Base-by-base conservation (phyloP, 1,284 basidiomycete genomes). In the Melampsora occidentalis region DNA sequence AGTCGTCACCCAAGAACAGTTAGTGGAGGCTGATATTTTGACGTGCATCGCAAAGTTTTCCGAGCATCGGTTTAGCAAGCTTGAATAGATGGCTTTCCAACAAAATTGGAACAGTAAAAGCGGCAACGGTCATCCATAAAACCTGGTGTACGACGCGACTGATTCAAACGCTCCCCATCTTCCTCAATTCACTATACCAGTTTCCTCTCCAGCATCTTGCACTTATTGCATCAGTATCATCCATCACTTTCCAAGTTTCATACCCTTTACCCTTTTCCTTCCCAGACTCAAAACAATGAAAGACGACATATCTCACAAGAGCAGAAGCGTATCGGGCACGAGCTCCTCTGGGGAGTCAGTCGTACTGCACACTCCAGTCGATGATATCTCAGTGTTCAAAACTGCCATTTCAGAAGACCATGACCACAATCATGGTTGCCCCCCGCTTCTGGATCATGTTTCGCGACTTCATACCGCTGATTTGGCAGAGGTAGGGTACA, bases 271-370 rank as follows among this genome's bases (percentile, higher is more conserved):
- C 20, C 53, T 28, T 25, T 20, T 20, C 5, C 25, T 22, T 20
- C n/a, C 6, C 14, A 57, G 25, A 20, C 53, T 42, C 42, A 10
- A 57, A 22, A 22, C 5, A n/a, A 57, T 57, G 53, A 57, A 22
- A 28, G 53, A 57, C 25, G 53, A 57, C 20, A 57, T 57, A 22
- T 22, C 53, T 57, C 5, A n/a, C 18, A 57, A 57, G 22, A 22
- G n/a, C 48, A 61, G 71, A 66, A 28, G 25, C 22, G 35, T 65
- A 53, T 75, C 72, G 39, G 48, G 48, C 2, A 57, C 9, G 7
- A 66, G 71, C 39, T 75, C 72, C 5, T 75, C 72, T 22, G 72
- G 49, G 1, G 28, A 75, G 39, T 75, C 72, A 4, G 22, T 75
- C 5, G 39, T 75, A 22, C 53, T 75, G 16, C 53, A 75, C 28